A percentile compares a stretch with the other conserved stretches of the same genome.
phyloP scores from a whole-genome alignment of 768 basidiomycete species.

The Psilocybe azurescens region DNA sequence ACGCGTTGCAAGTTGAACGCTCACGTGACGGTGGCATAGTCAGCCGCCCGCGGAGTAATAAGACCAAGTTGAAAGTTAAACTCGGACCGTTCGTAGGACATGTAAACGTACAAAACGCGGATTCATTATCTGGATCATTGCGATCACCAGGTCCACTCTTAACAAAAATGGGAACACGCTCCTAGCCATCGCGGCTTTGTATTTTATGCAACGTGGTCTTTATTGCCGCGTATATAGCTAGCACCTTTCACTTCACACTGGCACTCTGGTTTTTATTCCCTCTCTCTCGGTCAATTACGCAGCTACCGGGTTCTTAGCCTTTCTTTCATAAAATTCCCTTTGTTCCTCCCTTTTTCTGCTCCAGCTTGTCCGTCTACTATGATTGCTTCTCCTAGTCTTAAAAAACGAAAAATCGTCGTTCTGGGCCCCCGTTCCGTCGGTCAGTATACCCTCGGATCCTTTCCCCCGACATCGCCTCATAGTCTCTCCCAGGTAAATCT shows the following conservation, averaged over 20 bases:
- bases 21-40: constrained; percentile 24
- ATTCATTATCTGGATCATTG: constrained; percentile 4
- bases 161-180: background rate
- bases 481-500: constrained; percentile 74
- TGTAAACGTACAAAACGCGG: constrained; percentile 23
- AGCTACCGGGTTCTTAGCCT: background rate
- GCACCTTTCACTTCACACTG: constrained; percentile 5
- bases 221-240: background rate
- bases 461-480: constrained; percentile 22
- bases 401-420: constrained; percentile 83
- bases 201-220: background rate
- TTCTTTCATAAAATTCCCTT: constrained; percentile 10
- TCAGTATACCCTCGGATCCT: constrained; percentile 39
- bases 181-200: constrained; percentile 4
- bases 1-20: constrained; percentile 21
- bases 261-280: constrained; percentile 10
- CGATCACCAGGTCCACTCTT: constrained; percentile 15
- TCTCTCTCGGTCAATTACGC: constrained; percentile 2
- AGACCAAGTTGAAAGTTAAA: background rate
- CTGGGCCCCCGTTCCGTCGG: constrained; percentile 88
- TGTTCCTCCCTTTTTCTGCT: background rate
- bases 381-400: constrained; percentile 36
- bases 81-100: constrained; percentile 9
- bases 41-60: background rate
- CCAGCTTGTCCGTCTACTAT: background rate